These are phyloP conservation scores for Talaromyces amestolkiae DNA, from an alignment of 2,329 filamentous ascomycete genomes.

Conservation along the genomic window DNA sequence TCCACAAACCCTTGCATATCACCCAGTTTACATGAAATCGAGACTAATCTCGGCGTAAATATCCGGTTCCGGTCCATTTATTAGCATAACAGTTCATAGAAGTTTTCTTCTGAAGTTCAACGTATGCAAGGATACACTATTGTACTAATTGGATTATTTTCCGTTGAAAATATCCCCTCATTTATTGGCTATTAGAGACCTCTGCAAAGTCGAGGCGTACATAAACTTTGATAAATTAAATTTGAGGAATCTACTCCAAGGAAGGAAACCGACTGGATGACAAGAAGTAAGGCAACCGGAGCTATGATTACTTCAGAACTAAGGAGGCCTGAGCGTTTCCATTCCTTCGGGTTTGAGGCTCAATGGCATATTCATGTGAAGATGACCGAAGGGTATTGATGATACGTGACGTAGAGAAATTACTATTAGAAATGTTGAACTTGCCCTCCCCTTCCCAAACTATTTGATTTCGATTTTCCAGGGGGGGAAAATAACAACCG, in stretches of 20 bases:
- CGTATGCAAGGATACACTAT: neutral
- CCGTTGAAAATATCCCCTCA: neutral
- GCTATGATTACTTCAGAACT: neutral
- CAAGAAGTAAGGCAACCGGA: neutral
- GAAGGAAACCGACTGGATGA: neutral
- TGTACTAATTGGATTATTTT: neutral
- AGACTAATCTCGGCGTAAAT: neutral
- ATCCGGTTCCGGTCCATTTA: neutral
- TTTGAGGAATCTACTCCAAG: neutral
- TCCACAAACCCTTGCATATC: neutral
- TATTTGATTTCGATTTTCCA: neutral
- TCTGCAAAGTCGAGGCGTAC: neutral
- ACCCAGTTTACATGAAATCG: neutral
- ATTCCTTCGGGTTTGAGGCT: neutral
- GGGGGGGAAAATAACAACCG: neutral
- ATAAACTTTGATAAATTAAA: neutral
- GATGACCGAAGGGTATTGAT: neutral
- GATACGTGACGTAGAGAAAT: neutral
- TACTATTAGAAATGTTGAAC: neutral
- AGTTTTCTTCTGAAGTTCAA: neutral
- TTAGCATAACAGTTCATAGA: neutral
- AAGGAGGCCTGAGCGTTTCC: neutral
- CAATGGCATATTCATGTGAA: neutral
- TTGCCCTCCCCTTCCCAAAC: neutral
- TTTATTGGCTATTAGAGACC: neutral